These are phyloP conservation scores for Rhodotorula taiwanensis DNA, from an alignment of 768 basidiomycete species.

Conservation along the genomic window DNA sequence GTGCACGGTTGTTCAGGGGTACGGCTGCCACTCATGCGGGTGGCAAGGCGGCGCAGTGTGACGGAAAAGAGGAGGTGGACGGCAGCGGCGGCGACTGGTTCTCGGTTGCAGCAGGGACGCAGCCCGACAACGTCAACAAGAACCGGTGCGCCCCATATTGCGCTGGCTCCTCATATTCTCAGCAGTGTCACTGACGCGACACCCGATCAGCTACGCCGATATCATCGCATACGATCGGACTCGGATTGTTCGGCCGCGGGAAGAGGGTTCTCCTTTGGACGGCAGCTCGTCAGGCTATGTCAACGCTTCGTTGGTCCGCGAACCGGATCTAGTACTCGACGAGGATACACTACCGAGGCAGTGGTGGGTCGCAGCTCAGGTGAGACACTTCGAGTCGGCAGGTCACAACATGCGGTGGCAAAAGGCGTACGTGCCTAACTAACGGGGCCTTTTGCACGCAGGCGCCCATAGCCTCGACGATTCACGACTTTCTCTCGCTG, in stretches of 20 bases:
- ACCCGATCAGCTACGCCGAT: conserved; percentile 53
- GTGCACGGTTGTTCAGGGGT: too few relatives aligned
- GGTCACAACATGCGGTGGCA: neutral
- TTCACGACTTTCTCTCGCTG: conserved; percentile 68
- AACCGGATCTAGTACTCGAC: conserved; percentile 52
- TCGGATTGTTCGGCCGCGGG: conserved; percentile 54
- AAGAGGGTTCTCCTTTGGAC: neutral
- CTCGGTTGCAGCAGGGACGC: neutral
- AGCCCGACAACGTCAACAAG: neutral
- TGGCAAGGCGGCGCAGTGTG: neutral
- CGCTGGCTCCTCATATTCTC: too few relatives aligned
- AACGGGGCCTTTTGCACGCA: neutral
- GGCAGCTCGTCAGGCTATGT: conserved; percentile 51
- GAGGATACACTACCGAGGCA: conserved; percentile 46
- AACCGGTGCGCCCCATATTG: conserved; percentile 20
- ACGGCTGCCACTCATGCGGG: rapidly evolving
- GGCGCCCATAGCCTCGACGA: conserved; percentile 64
- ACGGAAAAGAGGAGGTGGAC: neutral
- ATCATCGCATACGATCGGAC: conserved; percentile 77
- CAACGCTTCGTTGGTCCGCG: conserved; percentile 80
- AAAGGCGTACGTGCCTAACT: neutral
- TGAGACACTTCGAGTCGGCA: neutral
- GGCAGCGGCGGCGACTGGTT: neutral
- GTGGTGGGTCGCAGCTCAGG: conserved; percentile 77
- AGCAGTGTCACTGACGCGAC: too few relatives aligned